Percentiles rank a stretch among this genome's conserved stretches.
These are phyloP conservation scores for Aspergillus funiculosus DNA, from an alignment of 495 filamentous ascomycete species.

Conservation along the genomic window DNA sequence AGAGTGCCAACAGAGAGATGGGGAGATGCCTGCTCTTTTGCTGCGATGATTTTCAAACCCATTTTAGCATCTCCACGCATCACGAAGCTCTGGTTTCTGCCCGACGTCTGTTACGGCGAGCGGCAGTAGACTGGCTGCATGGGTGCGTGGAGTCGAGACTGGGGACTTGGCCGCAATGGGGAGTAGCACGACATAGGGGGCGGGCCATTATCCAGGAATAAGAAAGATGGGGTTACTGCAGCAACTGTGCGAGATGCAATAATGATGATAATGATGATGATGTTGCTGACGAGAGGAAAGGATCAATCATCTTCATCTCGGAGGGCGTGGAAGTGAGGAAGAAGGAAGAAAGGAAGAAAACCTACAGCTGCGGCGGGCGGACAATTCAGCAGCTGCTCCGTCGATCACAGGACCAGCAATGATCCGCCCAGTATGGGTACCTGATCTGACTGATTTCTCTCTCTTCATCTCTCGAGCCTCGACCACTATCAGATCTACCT, in stretches of 20 bases:
- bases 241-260: slow-evolving; percentile 1
- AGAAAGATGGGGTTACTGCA: slow-evolving; percentile 7
- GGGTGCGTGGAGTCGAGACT: slow-evolving; percentile 19
- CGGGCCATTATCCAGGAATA: slow-evolving; percentile 3
- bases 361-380: slow-evolving; percentile 8
- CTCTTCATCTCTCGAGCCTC: too few species aligned
- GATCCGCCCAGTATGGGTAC: background rate
- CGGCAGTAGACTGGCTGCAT: slow-evolving; percentile 33
- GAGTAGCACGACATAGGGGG: background rate
- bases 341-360: background rate
- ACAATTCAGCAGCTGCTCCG: slow-evolving; percentile 16
- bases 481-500: too few species aligned
- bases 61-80: slow-evolving; percentile 13
- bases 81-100: slow-evolving; percentile 33
- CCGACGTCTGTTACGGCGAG: slow-evolving; percentile 32
- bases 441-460: too few species aligned
- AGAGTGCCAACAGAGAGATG: too few species aligned
- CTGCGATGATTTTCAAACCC: too few species aligned
- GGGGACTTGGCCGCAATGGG: background rate
- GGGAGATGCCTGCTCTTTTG: too few species aligned
- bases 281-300: background rate
- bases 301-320: slow-evolving; percentile 1
- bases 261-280: background rate
- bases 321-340: slow-evolving; percentile 6
- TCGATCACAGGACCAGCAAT: slow-evolving; percentile 18